These are phyloP conservation scores for Leptographium flavum DNA, from an alignment of 2,329 filamentous ascomycete genomes.

Conservation along the genomic window DNA sequence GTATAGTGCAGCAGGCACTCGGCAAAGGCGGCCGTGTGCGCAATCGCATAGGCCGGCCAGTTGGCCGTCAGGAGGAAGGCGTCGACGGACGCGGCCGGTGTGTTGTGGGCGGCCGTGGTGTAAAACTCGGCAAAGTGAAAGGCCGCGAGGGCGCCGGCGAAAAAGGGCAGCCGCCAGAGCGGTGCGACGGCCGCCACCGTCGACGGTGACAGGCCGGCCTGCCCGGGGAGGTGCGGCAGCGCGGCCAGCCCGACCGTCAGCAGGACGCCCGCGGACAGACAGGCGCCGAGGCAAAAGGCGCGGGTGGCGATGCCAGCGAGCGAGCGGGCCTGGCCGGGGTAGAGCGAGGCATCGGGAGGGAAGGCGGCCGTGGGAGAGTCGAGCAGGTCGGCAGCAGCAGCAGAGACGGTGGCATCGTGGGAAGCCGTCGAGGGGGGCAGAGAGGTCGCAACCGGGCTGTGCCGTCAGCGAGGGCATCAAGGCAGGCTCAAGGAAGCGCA, in stretches of 20 bases:
- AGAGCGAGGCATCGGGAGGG: conserved; percentile 19
- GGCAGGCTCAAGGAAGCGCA: neutral
- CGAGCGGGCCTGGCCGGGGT: conserved; percentile 36
- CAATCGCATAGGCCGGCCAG: conserved; percentile 70
- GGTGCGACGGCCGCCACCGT: conserved; percentile 25
- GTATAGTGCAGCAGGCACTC: conserved; percentile 54
- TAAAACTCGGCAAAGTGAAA: conserved; percentile 98
- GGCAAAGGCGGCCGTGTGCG: conserved; percentile 58
- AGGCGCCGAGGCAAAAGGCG: conserved; percentile 36
- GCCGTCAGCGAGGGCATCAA: neutral
- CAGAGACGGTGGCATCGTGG: neutral
- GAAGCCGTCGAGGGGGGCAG: neutral
- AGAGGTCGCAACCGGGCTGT: neutral
- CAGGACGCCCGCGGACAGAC: conserved; percentile 22
- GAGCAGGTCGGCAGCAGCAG: neutral
- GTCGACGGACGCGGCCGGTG: conserved; percentile 51
- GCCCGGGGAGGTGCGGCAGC: neutral
- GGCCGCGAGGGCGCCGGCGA: conserved; percentile 51
- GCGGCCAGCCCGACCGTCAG: neutral
- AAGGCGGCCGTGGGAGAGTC: conserved; percentile 10
- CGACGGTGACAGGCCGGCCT: conserved; percentile 10
- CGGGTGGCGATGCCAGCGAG: conserved; percentile 45
- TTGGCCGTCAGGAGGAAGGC: conserved; percentile 79
- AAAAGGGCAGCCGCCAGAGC: conserved; percentile 51
- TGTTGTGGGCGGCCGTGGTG: conserved; percentile 76